Conservation (phyloP, 768 basidiomycete species). For the Termitomyces sp. region DNA sequence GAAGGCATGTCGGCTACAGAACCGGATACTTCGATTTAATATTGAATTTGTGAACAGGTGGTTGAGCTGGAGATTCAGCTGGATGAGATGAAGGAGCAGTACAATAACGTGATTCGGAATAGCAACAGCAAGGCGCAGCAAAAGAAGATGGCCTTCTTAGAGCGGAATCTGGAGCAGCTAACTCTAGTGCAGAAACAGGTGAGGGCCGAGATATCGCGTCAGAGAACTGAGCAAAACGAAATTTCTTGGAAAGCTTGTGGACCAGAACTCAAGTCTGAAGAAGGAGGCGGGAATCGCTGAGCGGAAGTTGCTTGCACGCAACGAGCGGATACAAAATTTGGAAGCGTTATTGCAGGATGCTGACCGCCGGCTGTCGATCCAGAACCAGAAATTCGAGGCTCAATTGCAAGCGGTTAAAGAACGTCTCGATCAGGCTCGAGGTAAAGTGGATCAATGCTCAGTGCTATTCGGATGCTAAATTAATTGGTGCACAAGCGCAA, state of each 20-base stretch:
- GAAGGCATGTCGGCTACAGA: conserved; percentile 56
- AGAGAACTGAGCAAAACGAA: not conserved
- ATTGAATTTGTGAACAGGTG: conserved; percentile 49
- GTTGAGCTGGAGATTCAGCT: conserved; percentile 98
- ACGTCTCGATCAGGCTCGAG: conserved; percentile 86
- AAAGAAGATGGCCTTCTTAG: conserved; percentile 99
- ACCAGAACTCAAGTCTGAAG: conserved; percentile 96
- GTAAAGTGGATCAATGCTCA: conserved; percentile 39
- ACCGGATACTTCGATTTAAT: conserved; percentile 15
- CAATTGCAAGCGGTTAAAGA: conserved; percentile 91
- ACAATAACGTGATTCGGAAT: conserved; percentile 96
- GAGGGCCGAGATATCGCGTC: conserved; percentile 2
- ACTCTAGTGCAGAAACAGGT: conserved; percentile 98
- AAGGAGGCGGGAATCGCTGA: conserved; percentile 97
- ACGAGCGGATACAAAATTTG: conserved; percentile 96
- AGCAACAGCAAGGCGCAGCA: conserved; percentile 98
- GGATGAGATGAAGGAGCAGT: conserved; percentile 98
- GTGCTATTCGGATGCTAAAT: conserved; percentile 7
- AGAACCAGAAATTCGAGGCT: conserved; percentile 94
- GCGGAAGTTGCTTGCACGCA: conserved; percentile 91
- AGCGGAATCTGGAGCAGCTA: conserved; percentile 93
- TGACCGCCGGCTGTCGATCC: conserved; percentile 84
- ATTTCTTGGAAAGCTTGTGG: conserved; percentile 68
- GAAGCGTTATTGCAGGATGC: conserved; percentile 91
- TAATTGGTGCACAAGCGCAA: conserved; percentile 51